Base-by-base conservation (phyloP, 805 yeast species). In the Starmerella tilneyi region DNA sequence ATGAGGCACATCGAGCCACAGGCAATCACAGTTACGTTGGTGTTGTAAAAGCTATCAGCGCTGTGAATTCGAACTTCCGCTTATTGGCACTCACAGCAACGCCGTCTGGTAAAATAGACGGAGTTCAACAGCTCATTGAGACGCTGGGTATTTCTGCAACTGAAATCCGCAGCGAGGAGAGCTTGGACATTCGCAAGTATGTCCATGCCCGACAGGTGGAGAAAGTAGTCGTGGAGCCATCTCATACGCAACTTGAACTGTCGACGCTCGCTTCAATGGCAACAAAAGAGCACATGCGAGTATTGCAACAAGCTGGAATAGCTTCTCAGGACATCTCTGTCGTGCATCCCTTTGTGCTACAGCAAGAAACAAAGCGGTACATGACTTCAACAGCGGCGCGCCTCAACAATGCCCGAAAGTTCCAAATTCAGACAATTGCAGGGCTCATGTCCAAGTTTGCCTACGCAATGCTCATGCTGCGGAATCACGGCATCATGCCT, bases 1-100 rank as follows among this genome's bases (percentile, higher is more conserved):
- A 92, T 64, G 99, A 92, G 65, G 97, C 98, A 0, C 99, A 92
- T 62, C 69, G 95, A 40, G 86, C 96, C 0, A 79, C 80, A 42
- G 96, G 96, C 0, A 81, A 84, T 44, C 88, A 86, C 59, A 82
- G 97, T 0, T 89, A 89, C 57, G 80, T 80, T 38, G 81, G 82
- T 45, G 88, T 89, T n/a, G 84, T 83, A 2, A 68, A 75, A 50
- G 78, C 75, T 54, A 60, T 83, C 11, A 71, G 72, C 23, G 63
- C 84, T 42, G 78, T 76, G 58, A 79, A 76, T 49, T 70, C 75
- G 1, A 75, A 84, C 2, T 81, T 78, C 53, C 68, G 98, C 36
- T 68, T 88, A 0, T 62, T 92, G 42, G 97, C 95, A 0, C 67
- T 92, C 50, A 86, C 97, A 0, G 99, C 99, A 1, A 92, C 99